Percentiles rank a stretch among this genome's conserved stretches.
These are phyloP conservation scores for Ambrosia artemisiifolia DNA, from an alignment of 129 eudicot species.

Conservation along the genomic window DNA sequence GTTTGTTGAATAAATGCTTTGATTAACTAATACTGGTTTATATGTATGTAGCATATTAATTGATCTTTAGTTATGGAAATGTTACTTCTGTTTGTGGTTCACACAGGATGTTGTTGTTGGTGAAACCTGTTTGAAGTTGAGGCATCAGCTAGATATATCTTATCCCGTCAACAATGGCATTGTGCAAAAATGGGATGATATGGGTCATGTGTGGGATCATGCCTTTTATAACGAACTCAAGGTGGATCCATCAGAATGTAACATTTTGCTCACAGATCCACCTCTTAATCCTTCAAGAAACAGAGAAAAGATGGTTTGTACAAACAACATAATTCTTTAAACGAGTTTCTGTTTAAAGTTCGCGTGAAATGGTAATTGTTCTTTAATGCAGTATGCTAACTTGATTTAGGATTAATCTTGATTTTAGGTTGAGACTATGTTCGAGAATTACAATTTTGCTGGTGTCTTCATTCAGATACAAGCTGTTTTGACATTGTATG, in stretches of 20 bases:
- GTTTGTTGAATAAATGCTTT: too few species aligned
- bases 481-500: constrained; percentile 95
- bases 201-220: constrained; percentile 97
- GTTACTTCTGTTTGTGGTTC: constrained; percentile 3
- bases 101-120: constrained; percentile 81
- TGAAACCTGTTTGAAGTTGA: constrained; percentile 70
- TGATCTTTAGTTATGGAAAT: background rate
- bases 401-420: constrained; percentile 12
- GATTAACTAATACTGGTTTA: too few species aligned
- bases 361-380: background rate
- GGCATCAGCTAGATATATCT: constrained; percentile 84
- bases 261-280: constrained; percentile 92
- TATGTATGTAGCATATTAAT: background rate
- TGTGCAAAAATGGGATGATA: constrained; percentile 96
- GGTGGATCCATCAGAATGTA: constrained; percentile 92
- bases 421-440: constrained; percentile 89
- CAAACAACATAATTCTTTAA: background rate
- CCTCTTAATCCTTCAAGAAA: constrained; percentile 97
- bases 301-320: constrained; percentile 86
- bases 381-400: background rate
- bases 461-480: constrained; percentile 98
- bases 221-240: constrained; percentile 84
- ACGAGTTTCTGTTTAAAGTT: background rate
- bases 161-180: constrained; percentile 98
- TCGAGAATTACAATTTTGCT: constrained; percentile 93